Percentiles rank a stretch among this genome's conserved stretches.
Evolutionary conservation across 495 filamentous ascomycete genomes (phyloP).

Genomic region (Aspergillus ellipticus): DNA sequence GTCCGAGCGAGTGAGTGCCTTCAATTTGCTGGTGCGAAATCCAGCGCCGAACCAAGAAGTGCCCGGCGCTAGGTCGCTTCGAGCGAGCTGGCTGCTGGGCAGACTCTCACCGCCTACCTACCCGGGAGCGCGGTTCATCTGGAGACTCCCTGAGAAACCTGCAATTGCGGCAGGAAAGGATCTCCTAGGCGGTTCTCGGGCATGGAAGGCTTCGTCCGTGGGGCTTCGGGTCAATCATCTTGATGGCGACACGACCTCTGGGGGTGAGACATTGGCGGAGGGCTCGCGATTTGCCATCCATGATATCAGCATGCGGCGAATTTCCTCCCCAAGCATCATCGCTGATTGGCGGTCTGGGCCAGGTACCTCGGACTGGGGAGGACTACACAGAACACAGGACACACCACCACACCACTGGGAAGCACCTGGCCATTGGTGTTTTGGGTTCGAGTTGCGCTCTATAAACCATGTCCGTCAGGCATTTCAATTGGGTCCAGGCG

Average conservation of each 20-base stretch:
- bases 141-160: neutral
- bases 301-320: neutral
- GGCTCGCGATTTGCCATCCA: neutral
- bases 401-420: too few species aligned
- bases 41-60: slow-evolving; percentile 1
- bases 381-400: too few species aligned
- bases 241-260: too few species aligned
- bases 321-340: neutral
- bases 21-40: neutral
- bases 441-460: too few species aligned
- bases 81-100: neutral
- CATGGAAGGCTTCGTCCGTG: too few species aligned
- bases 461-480: too few species aligned
- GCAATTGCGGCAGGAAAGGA: too few species aligned
- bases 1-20: neutral
- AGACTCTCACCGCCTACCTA: neutral
- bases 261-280: too few species aligned
- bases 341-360: neutral
- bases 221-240: too few species aligned
- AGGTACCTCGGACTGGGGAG: neutral
- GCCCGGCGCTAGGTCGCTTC: neutral
- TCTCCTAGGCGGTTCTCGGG: too few species aligned
- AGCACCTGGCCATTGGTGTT: too few species aligned
- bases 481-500: too few species aligned
- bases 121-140: neutral